phyloP scores from a whole-genome alignment of 2,329 filamentous ascomycete species.

The Fusarium praegraminearum region DNA sequence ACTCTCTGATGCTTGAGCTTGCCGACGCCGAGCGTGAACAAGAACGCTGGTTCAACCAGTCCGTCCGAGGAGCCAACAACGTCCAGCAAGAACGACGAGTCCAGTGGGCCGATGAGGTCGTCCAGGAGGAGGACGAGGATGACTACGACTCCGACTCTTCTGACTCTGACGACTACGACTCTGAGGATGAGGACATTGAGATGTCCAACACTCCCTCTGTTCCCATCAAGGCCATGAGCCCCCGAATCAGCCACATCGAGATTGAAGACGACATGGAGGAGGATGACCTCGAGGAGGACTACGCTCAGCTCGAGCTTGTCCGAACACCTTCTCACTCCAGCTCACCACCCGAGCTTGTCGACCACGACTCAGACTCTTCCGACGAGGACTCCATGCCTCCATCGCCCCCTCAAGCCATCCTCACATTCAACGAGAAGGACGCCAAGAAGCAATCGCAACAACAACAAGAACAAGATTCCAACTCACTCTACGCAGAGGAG shows the following conservation, averaged over 20 bases:
- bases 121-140: constrained; percentile 79
- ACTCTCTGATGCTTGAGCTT: constrained; percentile 91
- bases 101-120: constrained; percentile 85
- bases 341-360: constrained; percentile 76
- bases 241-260: constrained; percentile 53
- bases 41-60: constrained; percentile 98
- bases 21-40: constrained; percentile 95
- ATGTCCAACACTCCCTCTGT: constrained; percentile 62
- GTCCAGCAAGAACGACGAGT: constrained; percentile 75
- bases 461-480: constrained; percentile 49
- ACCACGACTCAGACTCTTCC: constrained; percentile 76
- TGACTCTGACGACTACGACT: constrained; percentile 63
- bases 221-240: constrained; percentile 57
- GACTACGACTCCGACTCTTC: constrained; percentile 74
- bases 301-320: constrained; percentile 73
- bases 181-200: constrained; percentile 69
- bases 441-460: constrained; percentile 57
- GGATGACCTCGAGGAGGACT: constrained; percentile 73
- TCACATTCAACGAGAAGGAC: constrained; percentile 72
- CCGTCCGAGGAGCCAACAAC: constrained; percentile 78
- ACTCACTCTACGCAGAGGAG: constrained; percentile 63
- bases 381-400: constrained; percentile 83
- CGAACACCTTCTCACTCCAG: constrained; percentile 74
- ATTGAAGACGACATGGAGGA: constrained; percentile 61
- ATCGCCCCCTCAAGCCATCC: constrained; percentile 69